Evolutionary conservation across 2,329 filamentous ascomycete genomes (phyloP).

Genomic region (Verruconis gallopava): DNA sequence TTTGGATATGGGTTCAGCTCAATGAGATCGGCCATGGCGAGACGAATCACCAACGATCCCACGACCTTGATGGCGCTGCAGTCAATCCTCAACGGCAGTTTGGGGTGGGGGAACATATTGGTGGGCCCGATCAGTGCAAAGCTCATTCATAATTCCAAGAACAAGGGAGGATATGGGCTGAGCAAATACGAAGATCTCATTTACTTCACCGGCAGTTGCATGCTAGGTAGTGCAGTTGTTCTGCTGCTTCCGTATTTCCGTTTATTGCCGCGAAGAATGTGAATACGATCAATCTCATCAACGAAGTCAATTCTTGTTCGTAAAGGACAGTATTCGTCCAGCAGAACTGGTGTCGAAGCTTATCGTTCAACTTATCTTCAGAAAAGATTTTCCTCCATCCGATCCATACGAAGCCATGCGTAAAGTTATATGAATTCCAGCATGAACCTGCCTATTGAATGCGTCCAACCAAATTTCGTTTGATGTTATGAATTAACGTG

Average conservation of each 20-base stretch:
- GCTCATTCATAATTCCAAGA: neutral
- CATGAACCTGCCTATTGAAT: too few species aligned
- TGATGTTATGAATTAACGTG: too few species aligned
- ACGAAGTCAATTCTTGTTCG: too few species aligned
- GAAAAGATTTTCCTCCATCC: too few species aligned
- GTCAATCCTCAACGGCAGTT: neutral
- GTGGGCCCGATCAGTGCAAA: constrained; percentile 3
- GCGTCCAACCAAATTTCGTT: too few species aligned
- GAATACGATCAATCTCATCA: too few species aligned
- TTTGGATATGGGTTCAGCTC: constrained; percentile 28
- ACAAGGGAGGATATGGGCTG: neutral
- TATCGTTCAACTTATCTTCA: too few species aligned
- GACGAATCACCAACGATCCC: neutral
- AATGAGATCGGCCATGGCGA: constrained; percentile 10
- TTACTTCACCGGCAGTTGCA: constrained; percentile 6
- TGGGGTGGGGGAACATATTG: constrained; percentile 8
- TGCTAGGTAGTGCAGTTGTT: constrained; percentile 6
- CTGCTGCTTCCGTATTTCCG: neutral
- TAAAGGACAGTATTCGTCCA: too few species aligned
- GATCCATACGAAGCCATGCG: too few species aligned
- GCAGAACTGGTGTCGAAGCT: too few species aligned
- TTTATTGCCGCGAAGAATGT: too few species aligned
- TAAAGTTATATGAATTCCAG: too few species aligned
- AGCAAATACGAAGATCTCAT: constrained; percentile 2
- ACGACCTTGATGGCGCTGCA: neutral